A percentile compares a stretch with the other conserved stretches of the same genome.
These are phyloP conservation scores for Rhododendron mucronatum DNA, from an alignment of 148 eudicot genomes.

Conservation along the genomic window DNA sequence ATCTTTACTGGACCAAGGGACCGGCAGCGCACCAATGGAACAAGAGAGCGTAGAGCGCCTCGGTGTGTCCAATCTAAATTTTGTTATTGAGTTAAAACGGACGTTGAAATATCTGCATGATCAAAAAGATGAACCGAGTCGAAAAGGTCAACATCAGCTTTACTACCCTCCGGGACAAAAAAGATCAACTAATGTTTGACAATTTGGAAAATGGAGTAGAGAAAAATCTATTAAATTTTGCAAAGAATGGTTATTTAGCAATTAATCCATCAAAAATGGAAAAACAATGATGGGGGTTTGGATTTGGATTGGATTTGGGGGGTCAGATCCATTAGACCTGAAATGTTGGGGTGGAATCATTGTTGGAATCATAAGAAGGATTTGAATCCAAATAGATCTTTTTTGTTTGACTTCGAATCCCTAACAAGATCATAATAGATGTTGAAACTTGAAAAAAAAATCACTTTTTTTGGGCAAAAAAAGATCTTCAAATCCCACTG, in stretches of 20 bases:
- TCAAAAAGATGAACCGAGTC: too few relatives aligned
- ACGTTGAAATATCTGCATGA: neutral
- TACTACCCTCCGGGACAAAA: neutral
- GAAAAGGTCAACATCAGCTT: neutral
- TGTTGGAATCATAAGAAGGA: neutral
- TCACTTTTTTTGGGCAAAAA: neutral
- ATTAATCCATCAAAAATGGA: neutral
- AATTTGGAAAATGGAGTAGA: neutral
- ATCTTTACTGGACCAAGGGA: neutral
- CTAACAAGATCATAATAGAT: neutral
- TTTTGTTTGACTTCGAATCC: neutral
- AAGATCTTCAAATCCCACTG: neutral
- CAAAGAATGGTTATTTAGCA: constrained; percentile 9
- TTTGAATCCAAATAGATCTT: neutral
- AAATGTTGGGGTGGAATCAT: constrained; percentile 1
- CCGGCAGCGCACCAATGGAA: too few relatives aligned
- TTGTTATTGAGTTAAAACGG: neutral
- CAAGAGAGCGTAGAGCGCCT: too few relatives aligned
- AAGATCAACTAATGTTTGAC: constrained; percentile 5
- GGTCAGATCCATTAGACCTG: constrained; percentile 15
- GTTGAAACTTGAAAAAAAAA: neutral
- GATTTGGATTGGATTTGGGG: constrained; percentile 28
- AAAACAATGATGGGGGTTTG: constrained; percentile 18
- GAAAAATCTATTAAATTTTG: neutral
- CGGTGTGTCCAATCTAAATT: too few relatives aligned